phyloP scores from a whole-genome alignment of 1,284 basidiomycete species.

The Puccinia novopanici region DNA sequence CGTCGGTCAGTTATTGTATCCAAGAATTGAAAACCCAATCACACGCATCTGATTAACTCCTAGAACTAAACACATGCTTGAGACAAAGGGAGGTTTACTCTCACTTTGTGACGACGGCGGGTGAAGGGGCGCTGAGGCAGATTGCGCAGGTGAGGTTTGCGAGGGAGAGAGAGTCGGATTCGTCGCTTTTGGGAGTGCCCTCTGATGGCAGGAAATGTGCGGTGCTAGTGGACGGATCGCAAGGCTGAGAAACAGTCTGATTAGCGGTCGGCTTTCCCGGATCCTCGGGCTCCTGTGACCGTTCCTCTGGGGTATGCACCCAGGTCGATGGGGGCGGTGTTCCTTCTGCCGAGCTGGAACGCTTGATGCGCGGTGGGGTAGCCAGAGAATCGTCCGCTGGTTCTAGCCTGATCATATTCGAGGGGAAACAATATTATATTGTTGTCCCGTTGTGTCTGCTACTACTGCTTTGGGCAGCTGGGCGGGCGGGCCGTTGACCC shows the following conservation, averaged over 20 bases:
- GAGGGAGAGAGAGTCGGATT: slow-evolving; percentile 8
- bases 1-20: not conserved
- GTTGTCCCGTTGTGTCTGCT: too few relatives aligned
- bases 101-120: slow-evolving; percentile 35
- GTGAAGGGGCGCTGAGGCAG: slow-evolving; percentile 43
- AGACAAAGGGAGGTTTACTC: not conserved
- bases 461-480: too few relatives aligned
- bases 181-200: not conserved
- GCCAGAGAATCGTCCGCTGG: not conserved
- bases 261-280: not conserved
- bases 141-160: slow-evolving; percentile 43
- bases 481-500: too few relatives aligned
- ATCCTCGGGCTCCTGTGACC: not conserved
- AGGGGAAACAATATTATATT: too few relatives aligned
- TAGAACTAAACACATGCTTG: not conserved
- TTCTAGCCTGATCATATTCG: not conserved
- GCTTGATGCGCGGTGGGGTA: not conserved
- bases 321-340: not conserved
- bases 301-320: not conserved
- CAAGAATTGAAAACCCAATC: not conserved
- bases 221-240: not conserved
- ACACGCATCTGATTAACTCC: not conserved
- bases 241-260: not conserved
- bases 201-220: not conserved
- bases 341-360: not conserved